phyloP scores from a whole-genome alignment of 257 asterid genomes.

The Linaria vulgaris region DNA sequence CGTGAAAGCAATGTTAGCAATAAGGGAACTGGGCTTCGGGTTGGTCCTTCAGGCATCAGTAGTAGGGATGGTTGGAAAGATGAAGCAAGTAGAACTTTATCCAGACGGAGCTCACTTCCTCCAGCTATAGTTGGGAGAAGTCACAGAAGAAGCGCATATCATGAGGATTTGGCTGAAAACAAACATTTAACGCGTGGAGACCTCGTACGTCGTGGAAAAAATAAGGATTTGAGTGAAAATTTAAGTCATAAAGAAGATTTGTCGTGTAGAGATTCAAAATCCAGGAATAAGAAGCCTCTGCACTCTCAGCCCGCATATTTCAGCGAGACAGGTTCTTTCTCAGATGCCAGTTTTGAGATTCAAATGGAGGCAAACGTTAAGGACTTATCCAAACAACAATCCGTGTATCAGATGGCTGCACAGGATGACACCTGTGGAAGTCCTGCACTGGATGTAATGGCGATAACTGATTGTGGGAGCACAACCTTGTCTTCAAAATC shows the following conservation, averaged over 20 bases:
- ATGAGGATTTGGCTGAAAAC: constrained; percentile 29
- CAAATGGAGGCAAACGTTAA: constrained; percentile 34
- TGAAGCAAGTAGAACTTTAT: constrained; percentile 32
- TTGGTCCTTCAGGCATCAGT: constrained; percentile 42
- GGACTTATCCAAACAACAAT: constrained; percentile 32
- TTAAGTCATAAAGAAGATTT: constrained; percentile 28
- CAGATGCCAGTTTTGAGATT: constrained; percentile 38
- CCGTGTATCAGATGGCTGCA: constrained; percentile 28
- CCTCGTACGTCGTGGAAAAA: constrained; percentile 20
- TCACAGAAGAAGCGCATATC: constrained; percentile 31
- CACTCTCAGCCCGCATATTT: constrained; percentile 25
- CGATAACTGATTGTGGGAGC: constrained; percentile 32
- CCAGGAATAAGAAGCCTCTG: constrained; percentile 39
- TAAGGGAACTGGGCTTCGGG: constrained; percentile 29
- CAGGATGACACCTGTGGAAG: constrained; percentile 21
- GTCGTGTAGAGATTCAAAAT: constrained; percentile 34
- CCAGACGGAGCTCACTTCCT: constrained; percentile 47
- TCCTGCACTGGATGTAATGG: constrained; percentile 25
- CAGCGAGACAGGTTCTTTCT: constrained; percentile 32
- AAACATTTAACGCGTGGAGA: constrained; percentile 26
- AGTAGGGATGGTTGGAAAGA: constrained; percentile 52
- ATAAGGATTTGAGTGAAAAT: constrained; percentile 38
- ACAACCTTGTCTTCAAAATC: constrained; percentile 30
- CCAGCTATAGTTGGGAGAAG: constrained; percentile 38
- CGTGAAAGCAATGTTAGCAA: constrained; percentile 24